Base-by-base conservation (phyloP, 1,284 basidiomycete species). In the Heterobasidion annosum region DNA sequence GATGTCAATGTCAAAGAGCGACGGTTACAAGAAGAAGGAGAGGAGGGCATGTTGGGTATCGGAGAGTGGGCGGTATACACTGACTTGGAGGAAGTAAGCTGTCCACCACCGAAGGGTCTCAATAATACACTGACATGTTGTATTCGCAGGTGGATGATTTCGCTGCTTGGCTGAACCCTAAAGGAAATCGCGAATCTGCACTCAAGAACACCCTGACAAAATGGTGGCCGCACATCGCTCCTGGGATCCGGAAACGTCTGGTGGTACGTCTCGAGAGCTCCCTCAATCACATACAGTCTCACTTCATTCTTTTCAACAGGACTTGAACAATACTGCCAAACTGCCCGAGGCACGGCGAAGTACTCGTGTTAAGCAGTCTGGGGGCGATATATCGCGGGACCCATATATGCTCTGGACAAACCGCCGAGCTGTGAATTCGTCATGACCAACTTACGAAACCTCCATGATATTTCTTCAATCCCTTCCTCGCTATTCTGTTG, bases 1-100 rank as follows among this genome's bases (percentile, higher is more conserved):
- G 78, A 78, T 46, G 80, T 82, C 47, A 78, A 86, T 58, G 73
- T 85, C 35, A 76, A 75, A 43, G 72, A 70, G 55, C 73, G 89
- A 56, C 73, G 88, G 60, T 67, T 70, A 34, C 81, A 84, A 52
- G 93, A 96, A 67, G 88, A 92, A 67, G 89, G 86, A 7, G 77
- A 79, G 54, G 83, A 85, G 12, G 85, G 85, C 8, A 77, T 85
- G 60, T 73, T 98, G 37, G 77, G 71, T 10, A 71, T 84, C 18
- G 85, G 84, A 54, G 87, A 96, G 63, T 99, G 96, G 96, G 94
- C 81, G 8, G 85, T 85, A 33, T 98, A 91, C 71, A 85, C 89
- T 53, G 85, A 91, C 58, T 69, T 88, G 5, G 92, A 97, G 63
- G 85, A 93, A 82, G 93, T 94, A 58, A 58, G 70, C 65, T 65